Percentiles rank a stretch among this genome's conserved stretches.
phyloP scores from a whole-genome alignment of 495 filamentous ascomycete species.

The Cudoniella acicularis region DNA sequence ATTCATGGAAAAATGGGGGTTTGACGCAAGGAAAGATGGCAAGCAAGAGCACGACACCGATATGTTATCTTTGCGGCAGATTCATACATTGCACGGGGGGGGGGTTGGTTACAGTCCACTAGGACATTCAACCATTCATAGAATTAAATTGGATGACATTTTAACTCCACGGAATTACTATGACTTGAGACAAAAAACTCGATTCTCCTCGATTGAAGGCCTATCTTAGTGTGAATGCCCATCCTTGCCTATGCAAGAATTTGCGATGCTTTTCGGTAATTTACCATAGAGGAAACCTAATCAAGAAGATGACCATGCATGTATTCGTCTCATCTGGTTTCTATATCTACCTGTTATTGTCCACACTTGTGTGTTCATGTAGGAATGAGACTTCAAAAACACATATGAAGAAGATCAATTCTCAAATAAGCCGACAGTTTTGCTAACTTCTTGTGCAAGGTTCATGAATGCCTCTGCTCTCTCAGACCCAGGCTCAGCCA shows the following conservation, averaged over 20 bases:
- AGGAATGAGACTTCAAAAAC: not conserved
- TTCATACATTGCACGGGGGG: not conserved
- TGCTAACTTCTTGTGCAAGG: constrained; percentile 61
- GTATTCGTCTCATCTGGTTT: no score
- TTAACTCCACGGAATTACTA: not conserved
- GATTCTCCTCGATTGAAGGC: no score
- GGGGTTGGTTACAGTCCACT: not conserved
- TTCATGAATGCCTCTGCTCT: constrained; percentile 66
- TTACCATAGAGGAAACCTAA: not conserved
- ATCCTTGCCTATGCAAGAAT: no score
- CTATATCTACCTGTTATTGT: not conserved
- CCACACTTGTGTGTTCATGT: not conserved
- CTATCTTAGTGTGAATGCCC: no score
- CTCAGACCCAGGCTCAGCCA: constrained; percentile 71
- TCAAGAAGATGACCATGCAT: no score
- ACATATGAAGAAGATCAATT: not conserved
- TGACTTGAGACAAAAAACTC: not conserved
- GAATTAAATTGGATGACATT: not conserved
- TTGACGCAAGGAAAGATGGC: no score
- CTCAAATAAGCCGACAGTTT: constrained; percentile 33
- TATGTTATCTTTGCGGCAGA: no score
- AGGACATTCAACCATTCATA: not conserved
- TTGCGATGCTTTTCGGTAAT: not conserved
- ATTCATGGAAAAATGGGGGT: no score
- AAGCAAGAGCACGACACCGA: no score